Evolutionary conservation across 768 basidiomycete genomes (phyloP), one percentile per base, ranked within the genome.

Genomic region (Royoungia palumana): DNA sequence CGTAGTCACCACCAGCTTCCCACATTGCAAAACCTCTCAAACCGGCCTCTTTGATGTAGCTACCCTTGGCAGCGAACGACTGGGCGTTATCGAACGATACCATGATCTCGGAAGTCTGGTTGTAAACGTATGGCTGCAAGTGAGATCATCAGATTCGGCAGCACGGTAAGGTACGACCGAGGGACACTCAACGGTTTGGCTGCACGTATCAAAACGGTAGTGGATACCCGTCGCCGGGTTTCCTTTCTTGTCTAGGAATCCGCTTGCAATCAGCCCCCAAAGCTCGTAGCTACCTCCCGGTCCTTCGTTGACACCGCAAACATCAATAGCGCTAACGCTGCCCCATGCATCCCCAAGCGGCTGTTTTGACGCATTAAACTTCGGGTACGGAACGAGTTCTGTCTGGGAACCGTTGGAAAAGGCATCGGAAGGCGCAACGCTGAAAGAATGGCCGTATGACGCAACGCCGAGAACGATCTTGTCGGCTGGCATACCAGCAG

Each of bases 381-480:
- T 41, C 3, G 82, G 79, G 64, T 76, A 83, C n/a, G 71, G 36
- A 9, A 65, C 67, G 5, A 82, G 62, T 10, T 56, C 62, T n/a
- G 62, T 70, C 9, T 57, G 45, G 9, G 74, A 68, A 27, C 54
- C 60, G 32, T 62, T 50, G 10, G 59, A 51, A 51, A 75, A 56
- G 1, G 78, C 78, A 24, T 65, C 56, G 16, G 49, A 55, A 3
- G 63, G 36, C 17, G 76, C 64, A 38, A 77, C 72, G n/a, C 45
- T 45, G 72, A 76, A 92, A 10, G 87, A 81, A 67, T 88, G 88
- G 0, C 89, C 89, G 68, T 89, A 94, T 10, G 84, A 71, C 12
- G 89, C 81, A 2, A 94, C 81, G 44, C 90, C 91, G 4, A 95
- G 78, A 14, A 89, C 80, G 53, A 93, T 85, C 69, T 84, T 66